Evolutionary conservation across 768 basidiomycete species (phyloP).

Genomic region (Pleurotus cornucopiae): DNA sequence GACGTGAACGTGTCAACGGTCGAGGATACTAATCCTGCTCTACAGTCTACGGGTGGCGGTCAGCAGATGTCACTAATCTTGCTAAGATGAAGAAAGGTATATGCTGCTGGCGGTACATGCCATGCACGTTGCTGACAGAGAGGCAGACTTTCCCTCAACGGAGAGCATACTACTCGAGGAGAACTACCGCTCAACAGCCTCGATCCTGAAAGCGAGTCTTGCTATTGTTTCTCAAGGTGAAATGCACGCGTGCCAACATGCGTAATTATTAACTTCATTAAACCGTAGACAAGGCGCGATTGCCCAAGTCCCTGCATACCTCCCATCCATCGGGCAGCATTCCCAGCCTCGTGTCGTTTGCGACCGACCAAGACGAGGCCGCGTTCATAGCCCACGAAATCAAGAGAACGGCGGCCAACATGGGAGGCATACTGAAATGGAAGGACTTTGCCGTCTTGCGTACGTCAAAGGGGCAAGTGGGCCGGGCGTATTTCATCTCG

Average conservation of each 20-base stretch:
- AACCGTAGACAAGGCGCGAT: slow-evolving; percentile 62
- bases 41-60: slow-evolving; percentile 82
- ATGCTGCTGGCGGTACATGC: background rate
- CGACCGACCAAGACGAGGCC: slow-evolving; percentile 61
- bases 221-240: slow-evolving; percentile 82
- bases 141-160: slow-evolving; percentile 59
- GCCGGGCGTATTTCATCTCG: background rate
- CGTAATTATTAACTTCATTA: background rate
- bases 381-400: slow-evolving; percentile 73
- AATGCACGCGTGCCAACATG: slow-evolving; percentile 4
- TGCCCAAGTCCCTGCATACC: slow-evolving; percentile 69
- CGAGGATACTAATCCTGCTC: background rate
- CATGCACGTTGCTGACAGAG: no score
- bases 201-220: slow-evolving; percentile 67
- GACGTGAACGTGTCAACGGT: background rate
- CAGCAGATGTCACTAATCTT: slow-evolving; percentile 74
- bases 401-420: slow-evolving; percentile 68
- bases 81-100: slow-evolving; percentile 62
- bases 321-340: slow-evolving; percentile 58
- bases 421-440: slow-evolving; percentile 67
- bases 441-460: slow-evolving; percentile 83
- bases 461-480: slow-evolving; percentile 28
- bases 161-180: slow-evolving; percentile 74
- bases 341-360: slow-evolving; percentile 53
- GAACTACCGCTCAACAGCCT: slow-evolving; percentile 81